Base-by-base conservation (phyloP, 495 filamentous ascomycete species). In the Terfezia claveryi region DNA sequence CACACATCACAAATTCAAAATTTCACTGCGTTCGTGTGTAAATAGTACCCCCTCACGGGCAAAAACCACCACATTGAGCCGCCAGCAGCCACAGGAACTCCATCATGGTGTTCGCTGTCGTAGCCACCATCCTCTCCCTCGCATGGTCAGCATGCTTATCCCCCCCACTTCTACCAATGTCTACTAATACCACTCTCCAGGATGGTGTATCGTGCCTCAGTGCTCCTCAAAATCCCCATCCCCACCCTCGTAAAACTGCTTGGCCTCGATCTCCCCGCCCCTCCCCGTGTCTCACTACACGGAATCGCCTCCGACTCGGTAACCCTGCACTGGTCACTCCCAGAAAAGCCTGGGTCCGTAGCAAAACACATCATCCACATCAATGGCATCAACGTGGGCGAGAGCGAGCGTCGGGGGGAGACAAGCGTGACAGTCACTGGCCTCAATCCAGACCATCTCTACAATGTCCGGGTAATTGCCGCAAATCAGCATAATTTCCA, bases 321-420 rank as follows among this genome's bases (percentile, higher is more conserved):
- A 32, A 81, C 85, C n/a, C 73, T 98, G 14, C 87, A 88, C 62
- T 95, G 88, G 87, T 87, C 85, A 54, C 76, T 83, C 52, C 80
- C 83, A 1, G 80, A 83, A 46, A 76, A 79, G 62, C 80, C 80
- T 54, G 80, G 83, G 56, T 81, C 83, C 11, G 82, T 88, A 53
- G 73, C 82, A 12, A 91, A 87, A 69, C 85, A 93, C 65, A 76
- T 88, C 23, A 87, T 98, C 38, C 84, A 92, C 61, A 79, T 95
- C 54, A 96, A 98, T 64, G 88, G 88, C 37, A 79, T 85, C 37
- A 87, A 87, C 70, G 88, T 92, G 54, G 89, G 89, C 59, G 86
- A 94, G 64, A 84, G 85, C 14, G 78, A 79, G 61, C 70, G 75
- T 11, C 78, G 81, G 59, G 76, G 81, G 56, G 91, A 96, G 69